Conservation (phyloP, 495 filamentous ascomycete species). For the Podospora pseudocomata region DNA sequence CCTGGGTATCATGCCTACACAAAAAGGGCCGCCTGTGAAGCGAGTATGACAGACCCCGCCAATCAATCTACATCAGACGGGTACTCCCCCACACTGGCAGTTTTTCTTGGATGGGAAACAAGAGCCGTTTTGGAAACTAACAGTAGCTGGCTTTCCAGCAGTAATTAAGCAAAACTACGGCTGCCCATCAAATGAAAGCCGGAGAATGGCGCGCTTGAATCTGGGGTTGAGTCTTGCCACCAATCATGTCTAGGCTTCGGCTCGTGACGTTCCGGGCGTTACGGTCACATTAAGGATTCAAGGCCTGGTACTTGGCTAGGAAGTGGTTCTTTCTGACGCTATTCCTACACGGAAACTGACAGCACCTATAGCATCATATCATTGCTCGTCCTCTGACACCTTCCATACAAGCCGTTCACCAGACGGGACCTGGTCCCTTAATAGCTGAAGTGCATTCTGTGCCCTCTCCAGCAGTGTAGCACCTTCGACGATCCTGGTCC, state of each 20-base stretch:
- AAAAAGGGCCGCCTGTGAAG: constrained; percentile 3
- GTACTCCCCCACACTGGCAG: constrained; percentile 14
- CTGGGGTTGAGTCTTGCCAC: constrained; percentile 12
- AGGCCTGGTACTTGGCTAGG: background rate
- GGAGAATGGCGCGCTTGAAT: constrained; percentile 12
- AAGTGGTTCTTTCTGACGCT: background rate
- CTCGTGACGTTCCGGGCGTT: constrained; percentile 6
- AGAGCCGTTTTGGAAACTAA: background rate
- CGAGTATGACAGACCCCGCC: constrained; percentile 9
- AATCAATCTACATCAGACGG: constrained; percentile 21
- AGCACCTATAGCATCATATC: background rate
- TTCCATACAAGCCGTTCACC: constrained; percentile 52
- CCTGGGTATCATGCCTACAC: background rate
- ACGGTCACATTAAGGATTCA: background rate
- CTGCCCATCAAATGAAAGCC: background rate
- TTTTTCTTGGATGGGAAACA: background rate
- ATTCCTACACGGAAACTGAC: background rate
- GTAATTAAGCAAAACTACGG: constrained; percentile 8
- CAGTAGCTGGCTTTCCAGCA: background rate
- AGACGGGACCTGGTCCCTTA: constrained; percentile 42
- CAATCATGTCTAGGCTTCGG: constrained; percentile 16
- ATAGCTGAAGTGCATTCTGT: constrained; percentile 40
- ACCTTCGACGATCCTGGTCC: constrained; percentile 45
- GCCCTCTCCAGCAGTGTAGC: constrained; percentile 48
- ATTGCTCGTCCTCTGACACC: constrained; percentile 27